Evolutionary conservation across 2,329 filamentous ascomycete species (phyloP), one percentile per base, ranked within the genome.

Genomic region (Pseudogymnoascus sp.): DNA sequence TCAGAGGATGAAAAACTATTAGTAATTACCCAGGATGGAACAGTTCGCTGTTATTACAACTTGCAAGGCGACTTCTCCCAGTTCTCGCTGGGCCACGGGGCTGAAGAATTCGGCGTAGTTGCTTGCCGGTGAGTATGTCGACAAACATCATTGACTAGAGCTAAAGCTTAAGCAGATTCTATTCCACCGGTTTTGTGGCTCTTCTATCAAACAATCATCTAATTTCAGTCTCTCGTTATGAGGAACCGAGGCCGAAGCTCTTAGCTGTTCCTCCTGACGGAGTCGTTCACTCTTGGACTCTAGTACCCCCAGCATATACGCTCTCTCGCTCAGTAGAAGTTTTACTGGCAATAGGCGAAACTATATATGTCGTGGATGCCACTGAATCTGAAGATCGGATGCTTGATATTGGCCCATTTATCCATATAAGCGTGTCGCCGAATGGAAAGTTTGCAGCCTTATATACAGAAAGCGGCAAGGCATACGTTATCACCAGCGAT

Each of bases 11-110:
- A 99, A 79, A 89, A 90, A 72, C 81, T 99, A 55, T 79, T 99
- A 3, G 89, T 97, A 0, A 86, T 97, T 60, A 91, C 92, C 8
- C 84, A 89, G 61, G 93, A 99, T 71, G 94, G 94, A 25, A 93
- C 87, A 1, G 93, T 97, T 44, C 84, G 92, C 64, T 94, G 91
- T 74, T 86, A 92, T 71, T 86, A 92, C 73, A 90, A 94, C 71
- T 78, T 99, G n/a, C 90, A 96, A 73, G 91, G 89, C 65, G 93
- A 97, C 72, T 99, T 99, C 72, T 91, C 88, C 13, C 92, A 96
- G 63, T 99, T 97, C 74, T 92, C 90, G 1, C 80, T 99, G 0
- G 94, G 93, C 61, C 88, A 95, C 74, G 90, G 90, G 25, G 88
- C 92, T 25, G 94, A 97, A 69, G 90, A 96, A 67, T 86, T 88